Evolutionary conservation across 495 filamentous ascomycete genomes (phyloP).

Genomic region (Neurospora sp.): DNA sequence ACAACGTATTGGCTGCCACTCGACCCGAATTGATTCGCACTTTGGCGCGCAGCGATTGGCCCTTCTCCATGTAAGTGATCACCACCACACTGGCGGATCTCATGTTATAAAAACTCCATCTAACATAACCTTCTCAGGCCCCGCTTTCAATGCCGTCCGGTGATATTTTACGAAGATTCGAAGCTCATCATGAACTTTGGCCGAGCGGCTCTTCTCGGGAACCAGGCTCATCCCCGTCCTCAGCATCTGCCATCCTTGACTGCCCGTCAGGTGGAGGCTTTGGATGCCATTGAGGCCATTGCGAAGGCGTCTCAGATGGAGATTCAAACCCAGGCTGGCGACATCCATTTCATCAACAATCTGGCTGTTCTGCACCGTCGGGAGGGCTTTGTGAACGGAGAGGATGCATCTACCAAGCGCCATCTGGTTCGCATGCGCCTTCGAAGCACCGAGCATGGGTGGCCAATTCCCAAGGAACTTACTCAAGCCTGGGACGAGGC

Average conservation of each 20-base stretch:
- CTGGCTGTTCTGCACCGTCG: constrained; percentile 58
- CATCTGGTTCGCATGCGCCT: constrained; percentile 44
- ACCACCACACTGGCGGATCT: not conserved
- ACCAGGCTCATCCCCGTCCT: constrained; percentile 42
- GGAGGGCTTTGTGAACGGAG: constrained; percentile 47
- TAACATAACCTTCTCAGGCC: constrained; percentile 26
- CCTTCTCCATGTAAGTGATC: constrained; percentile 47
- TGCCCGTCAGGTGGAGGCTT: constrained; percentile 47
- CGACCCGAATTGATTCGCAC: constrained; percentile 54
- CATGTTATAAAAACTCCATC: not conserved
- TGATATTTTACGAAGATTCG: constrained; percentile 46
- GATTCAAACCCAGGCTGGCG: constrained; percentile 47
- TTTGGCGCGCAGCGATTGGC: constrained; percentile 48
- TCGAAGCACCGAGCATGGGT: constrained; percentile 33
- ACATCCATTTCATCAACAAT: constrained; percentile 71
- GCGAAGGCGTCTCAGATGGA: constrained; percentile 46
- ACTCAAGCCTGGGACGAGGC: constrained; percentile 34
- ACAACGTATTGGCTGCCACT: constrained; percentile 53
- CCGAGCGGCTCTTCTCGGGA: constrained; percentile 48
- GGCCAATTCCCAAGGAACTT: constrained; percentile 35
- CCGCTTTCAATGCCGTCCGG: constrained; percentile 42
- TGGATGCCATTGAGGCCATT: constrained; percentile 52
- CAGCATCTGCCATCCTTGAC: constrained; percentile 45
- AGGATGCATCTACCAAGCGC: constrained; percentile 29
- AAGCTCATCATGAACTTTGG: constrained; percentile 52